A percentile compares a stretch with the other conserved stretches of the same genome.
phyloP scores from a whole-genome alignment of 768 basidiomycete genomes.

The Suillus decipiens region DNA sequence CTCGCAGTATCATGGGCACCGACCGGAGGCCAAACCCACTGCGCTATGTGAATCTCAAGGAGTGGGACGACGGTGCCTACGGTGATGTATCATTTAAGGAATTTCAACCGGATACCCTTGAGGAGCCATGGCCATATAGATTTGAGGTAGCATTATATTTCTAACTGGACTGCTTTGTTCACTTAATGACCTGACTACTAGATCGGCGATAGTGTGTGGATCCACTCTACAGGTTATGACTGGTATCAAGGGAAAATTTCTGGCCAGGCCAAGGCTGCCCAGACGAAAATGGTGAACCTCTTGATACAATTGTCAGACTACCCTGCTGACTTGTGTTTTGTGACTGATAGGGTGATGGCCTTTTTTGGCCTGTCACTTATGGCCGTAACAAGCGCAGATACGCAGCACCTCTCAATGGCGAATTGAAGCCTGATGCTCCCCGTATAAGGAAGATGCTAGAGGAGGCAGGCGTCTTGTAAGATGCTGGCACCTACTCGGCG shows the following conservation, averaged over 20 bases:
- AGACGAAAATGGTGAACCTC: conserved; percentile 46
- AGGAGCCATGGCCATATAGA: conserved; percentile 53
- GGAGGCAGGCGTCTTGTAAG: conserved; percentile 37
- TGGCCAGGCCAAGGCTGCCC: conserved; percentile 44
- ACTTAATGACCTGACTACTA: conserved; percentile 21
- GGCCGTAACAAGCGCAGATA: conserved; percentile 48
- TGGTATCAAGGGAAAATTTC: conserved; percentile 55
- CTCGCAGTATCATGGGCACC: conserved; percentile 6
- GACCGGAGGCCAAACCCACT: conserved; percentile 12
- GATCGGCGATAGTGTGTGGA: conserved; percentile 54
- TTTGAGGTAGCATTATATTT: conserved; percentile 39
- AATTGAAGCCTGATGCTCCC: conserved; percentile 60
- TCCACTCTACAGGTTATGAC: conserved; percentile 48
- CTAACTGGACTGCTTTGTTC: not conserved
- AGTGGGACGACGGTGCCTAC: conserved; percentile 30
- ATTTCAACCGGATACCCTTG: conserved; percentile 41
- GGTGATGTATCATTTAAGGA: conserved; percentile 20
- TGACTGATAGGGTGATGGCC: conserved; percentile 43
- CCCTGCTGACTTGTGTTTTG: not conserved
- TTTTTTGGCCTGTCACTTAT: conserved; percentile 58
- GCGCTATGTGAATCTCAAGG: conserved; percentile 24
- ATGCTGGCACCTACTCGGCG: not conserved
- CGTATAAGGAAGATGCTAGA: conserved; percentile 49
- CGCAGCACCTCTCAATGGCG: conserved; percentile 64
- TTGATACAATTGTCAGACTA: not conserved